A percentile compares a stretch with the other conserved stretches of the same genome.
These are phyloP conservation scores for Reutealis trisperma DNA, from an alignment of 345 rosid genomes.

Conservation along the genomic window DNA sequence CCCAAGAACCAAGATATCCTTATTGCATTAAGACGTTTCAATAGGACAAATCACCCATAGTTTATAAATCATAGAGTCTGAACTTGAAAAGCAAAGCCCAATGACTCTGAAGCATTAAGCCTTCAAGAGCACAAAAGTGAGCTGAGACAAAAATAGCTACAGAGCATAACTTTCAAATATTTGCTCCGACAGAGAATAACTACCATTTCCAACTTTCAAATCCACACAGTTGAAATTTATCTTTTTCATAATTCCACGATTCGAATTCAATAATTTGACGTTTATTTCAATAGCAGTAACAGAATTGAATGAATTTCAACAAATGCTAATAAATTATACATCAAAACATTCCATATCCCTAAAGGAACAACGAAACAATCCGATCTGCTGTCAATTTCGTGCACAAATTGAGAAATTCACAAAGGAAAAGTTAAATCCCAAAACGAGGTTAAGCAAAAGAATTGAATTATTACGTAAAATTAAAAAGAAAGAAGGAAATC, in stretches of 20 bases:
- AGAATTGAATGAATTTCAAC: neutral
- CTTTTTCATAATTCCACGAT: neutral
- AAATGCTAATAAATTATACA: neutral
- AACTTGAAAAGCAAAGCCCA: neutral
- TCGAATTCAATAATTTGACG: neutral
- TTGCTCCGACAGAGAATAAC: neutral
- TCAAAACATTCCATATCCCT: neutral
- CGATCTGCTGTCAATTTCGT: neutral
- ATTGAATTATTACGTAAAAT: neutral
- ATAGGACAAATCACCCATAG: neutral
- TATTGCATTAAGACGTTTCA: neutral
- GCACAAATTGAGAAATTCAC: neutral
- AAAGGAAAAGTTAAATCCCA: neutral
- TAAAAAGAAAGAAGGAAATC: neutral
- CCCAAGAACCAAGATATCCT: no score
- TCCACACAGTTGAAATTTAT: neutral
- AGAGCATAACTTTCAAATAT: neutral
- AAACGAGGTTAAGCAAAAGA: neutral
- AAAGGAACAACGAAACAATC: neutral
- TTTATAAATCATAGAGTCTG: neutral
- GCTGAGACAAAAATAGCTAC: neutral
- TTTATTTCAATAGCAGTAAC: neutral
- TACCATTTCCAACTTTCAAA: neutral
- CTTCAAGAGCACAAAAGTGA: neutral
- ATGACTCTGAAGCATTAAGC: no score